Base-by-base conservation (phyloP, 2,329 filamentous ascomycete species). In the Botrytis deweyae region DNA sequence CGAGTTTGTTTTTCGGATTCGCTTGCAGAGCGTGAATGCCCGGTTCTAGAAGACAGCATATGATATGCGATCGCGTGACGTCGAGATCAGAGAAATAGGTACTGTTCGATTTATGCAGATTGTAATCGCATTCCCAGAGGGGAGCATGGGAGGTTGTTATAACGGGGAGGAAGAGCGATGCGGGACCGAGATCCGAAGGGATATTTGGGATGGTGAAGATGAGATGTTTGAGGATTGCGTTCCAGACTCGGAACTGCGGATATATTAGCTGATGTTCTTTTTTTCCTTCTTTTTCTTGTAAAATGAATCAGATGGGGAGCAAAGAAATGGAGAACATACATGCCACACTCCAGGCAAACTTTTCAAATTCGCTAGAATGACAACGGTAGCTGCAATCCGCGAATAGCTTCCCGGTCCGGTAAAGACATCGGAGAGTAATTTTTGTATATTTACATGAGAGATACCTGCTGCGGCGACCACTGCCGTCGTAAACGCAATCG, bases 51-150 rank as follows among this genome's bases (percentile, higher is more conserved):
- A 95, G 84, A 77, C 90, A 89, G 67, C 90, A 91, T 71, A 97
- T 89, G 14, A 96, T 88, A 76, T 97, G 93, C 0, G 92, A 92
- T 73, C 96, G 92, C 58, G 92, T 90, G 67, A 92, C 86, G 79
- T 93, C 91, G 71, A 92, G 87, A 79, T 93, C 91, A 63, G 87
- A 85, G 80, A 92, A 93, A 82, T 92, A 93, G 2, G 91, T 92
- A 77, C 85, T 88, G 81, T 93, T 93, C 63, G 87, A 90, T 79
- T 93, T 93, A 83, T 93, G 91, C 72, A 92, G 78, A 81, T 93
- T 93, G 84, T 92, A 92, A 81, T 93, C 91, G 78, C 86, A 90
- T 82, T 93, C 91, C 73, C 87, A 83, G 72, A 91, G 81, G 0
- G 89, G 86, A 4, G 89, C 87, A 78, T 87, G 87, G 1, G 88